Base-by-base conservation (phyloP, 1,139 yeast genomes). In the Candida pseudoviswanathii region DNA sequence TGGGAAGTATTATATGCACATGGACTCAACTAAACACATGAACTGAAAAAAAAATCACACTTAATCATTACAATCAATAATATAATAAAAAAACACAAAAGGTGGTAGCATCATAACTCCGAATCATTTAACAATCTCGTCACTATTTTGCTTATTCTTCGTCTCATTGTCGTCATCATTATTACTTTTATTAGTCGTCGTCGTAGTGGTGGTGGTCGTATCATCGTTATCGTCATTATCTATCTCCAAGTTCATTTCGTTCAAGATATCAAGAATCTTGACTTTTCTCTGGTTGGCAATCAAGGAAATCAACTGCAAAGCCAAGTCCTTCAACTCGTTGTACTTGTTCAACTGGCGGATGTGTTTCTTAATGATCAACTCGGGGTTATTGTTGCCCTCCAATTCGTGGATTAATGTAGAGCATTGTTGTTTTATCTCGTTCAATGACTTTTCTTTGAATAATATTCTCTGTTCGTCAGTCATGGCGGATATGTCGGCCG, bases 311-410 rank as follows among this genome's bases (percentile, higher is more conserved):
- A 81, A 61, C 2, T 75, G 77, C 54, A 79, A 61, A 0, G 84
- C 83, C 16, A 76, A 70, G 56, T 79, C 84, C 53, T 75, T 74
- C 46, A 80, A 62, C 49, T 79, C 84, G 54, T 80, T 75, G 60
- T 80, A 80, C 51, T 68, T 63, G 48, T 74, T 70, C 44, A 80
- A 61, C 54, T 71, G 72, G 47, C 63, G 59, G 34, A 80, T 73
- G 54, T 80, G 84, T 46, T 61, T 65, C 50, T 71, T 72, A 36
- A 77, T 73, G 3, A 78, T 69, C 4, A 68, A 64, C 47, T 62
- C 71, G 4, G 71, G 71, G 41, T 67, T 62, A 25, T 59, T 59
- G 38, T 65, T 60, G 1, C 65, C 57, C 45, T 71, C 73, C 47
- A 71, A 61, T 55, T 72, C 76, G 48, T 69, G 64, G 32, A 70